Evolutionary conservation across 352 stramenopile genomes (phyloP), one percentile per base, ranked within the genome.

Genomic region (Phytophthora litchii): DNA sequence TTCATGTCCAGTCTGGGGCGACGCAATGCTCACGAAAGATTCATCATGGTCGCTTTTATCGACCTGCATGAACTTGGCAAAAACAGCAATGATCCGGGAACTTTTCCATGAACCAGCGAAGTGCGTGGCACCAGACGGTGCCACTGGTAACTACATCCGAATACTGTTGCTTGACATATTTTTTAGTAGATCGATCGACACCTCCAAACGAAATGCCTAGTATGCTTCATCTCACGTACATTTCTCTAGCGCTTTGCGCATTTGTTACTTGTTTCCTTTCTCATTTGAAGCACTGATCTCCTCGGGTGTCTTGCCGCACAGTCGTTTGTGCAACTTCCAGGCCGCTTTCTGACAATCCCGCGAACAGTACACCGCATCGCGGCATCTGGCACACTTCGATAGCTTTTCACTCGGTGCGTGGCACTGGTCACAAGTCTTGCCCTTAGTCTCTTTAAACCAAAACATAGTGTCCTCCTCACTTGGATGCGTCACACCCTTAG

Each of bases 281-380:
- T 72, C 57, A 42, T 67, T 64, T 17, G 41, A 46, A 21, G 54
- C 60, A 11, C 41, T 74, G 35, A 86, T 86, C 56, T 90, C 60
- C 34, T 84, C 78, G 6, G 54, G 45, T 0, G 73, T 72, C 55
- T 89, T 88, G 19, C 72, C 74, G 42, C 83, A 95, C 19, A 91
- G 41, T 25, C 63, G 80, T 60, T 95, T 95, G 60, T 93, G 86
- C 12, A 91, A 46, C 57, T 76, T 88, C 86, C 86, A 95, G 4
- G 80, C 86, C 0, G 58, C 60, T 58, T 88, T 88, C 59, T 95
- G 86, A 60, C 86, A 95, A 8, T 84, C 79, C n/a, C 83, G 75
- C 3, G 86, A 95, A 67, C 86, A 95, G 57, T 95, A 95, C 41
- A 78, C 75, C 14, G 76, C 82, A 17, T 87, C 74, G 1, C 72